Evolutionary conservation across 805 yeast species (phyloP).

Genomic region (Yarrowia bubula): DNA sequence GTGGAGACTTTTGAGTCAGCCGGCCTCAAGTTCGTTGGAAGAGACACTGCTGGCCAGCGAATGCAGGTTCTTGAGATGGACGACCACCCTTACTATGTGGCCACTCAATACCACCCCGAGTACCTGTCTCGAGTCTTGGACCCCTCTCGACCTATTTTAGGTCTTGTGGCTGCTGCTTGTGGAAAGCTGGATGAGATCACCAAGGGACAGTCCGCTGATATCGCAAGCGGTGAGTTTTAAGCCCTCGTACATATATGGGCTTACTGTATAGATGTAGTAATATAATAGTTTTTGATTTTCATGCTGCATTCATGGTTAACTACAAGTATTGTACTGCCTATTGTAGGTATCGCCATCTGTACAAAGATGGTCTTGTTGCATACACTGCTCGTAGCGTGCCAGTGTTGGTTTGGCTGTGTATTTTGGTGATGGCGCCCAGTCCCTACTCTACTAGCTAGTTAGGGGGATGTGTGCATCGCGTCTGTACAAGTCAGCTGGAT

Average conservation of each 20-base stretch:
- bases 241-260: neutral
- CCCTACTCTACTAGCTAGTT: no score
- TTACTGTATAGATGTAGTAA: slow-evolving; percentile 22
- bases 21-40: slow-evolving; percentile 89
- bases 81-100: slow-evolving; percentile 87
- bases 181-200: slow-evolving; percentile 70
- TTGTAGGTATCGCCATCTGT: no score
- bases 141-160: slow-evolving; percentile 95
- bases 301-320: neutral
- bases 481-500: no score
- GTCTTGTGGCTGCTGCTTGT: slow-evolving; percentile 90
- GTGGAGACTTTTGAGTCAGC: slow-evolving; percentile 66
- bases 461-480: no score
- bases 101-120: slow-evolving; percentile 98
- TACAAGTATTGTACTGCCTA: neutral
- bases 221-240: slow-evolving; percentile 28
- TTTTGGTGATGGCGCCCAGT: no score
- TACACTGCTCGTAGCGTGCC: no score
- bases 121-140: slow-evolving; percentile 93
- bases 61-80: slow-evolving; percentile 91
- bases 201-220: slow-evolving; percentile 32
- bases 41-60: slow-evolving; percentile 84
- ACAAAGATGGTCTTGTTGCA: no score
- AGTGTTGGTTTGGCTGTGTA: no score
- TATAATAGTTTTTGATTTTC: neutral